A percentile compares a stretch with the other conserved stretches of the same genome.
Evolutionary conservation across 1,139 yeast genomes (phyloP).

Genomic region (Geotrichum restrictum): DNA sequence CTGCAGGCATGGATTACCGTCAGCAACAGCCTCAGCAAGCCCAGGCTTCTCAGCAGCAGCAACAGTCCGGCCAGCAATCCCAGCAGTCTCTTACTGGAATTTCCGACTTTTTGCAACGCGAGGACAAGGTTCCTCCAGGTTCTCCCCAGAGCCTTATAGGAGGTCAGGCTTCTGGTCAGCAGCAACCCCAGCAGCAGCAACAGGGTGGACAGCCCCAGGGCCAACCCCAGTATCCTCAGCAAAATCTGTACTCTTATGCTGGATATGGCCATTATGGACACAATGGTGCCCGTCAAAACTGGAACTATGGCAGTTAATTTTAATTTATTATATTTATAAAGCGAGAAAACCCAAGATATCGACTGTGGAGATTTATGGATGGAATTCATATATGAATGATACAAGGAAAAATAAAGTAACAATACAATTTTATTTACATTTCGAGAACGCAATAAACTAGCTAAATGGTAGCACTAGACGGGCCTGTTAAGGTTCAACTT

Average conservation of each 20-base stretch:
- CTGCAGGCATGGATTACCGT: slow-evolving; percentile 19
- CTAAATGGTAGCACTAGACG: no score
- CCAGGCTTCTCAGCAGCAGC: slow-evolving; percentile 5
- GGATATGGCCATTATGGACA: slow-evolving; percentile 35
- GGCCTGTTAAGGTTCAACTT: no score
- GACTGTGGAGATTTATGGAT: not conserved
- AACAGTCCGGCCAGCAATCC: slow-evolving; percentile 20
- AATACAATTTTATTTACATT: not conserved
- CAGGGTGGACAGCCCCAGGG: slow-evolving; percentile 2
- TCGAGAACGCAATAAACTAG: no score
- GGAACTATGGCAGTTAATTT: slow-evolving; percentile 19
- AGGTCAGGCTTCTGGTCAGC: slow-evolving; percentile 20
- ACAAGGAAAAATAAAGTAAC: not conserved
- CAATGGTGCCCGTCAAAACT: slow-evolving; percentile 19
- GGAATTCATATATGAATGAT: not conserved
- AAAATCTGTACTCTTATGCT: slow-evolving; percentile 34
- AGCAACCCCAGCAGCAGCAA: slow-evolving; percentile 7
- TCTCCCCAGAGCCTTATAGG: slow-evolving; percentile 28
- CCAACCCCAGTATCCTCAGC: slow-evolving; percentile 29
- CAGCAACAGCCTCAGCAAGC: not conserved
- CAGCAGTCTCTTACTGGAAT: slow-evolving; percentile 23
- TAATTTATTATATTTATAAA: not conserved
- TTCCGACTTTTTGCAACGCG: slow-evolving; percentile 23
- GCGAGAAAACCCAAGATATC: no score
- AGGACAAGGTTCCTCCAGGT: slow-evolving; percentile 31